Base-by-base conservation (phyloP, 805 yeast genomes). In the Kregervanrija pseudodelftensis region DNA sequence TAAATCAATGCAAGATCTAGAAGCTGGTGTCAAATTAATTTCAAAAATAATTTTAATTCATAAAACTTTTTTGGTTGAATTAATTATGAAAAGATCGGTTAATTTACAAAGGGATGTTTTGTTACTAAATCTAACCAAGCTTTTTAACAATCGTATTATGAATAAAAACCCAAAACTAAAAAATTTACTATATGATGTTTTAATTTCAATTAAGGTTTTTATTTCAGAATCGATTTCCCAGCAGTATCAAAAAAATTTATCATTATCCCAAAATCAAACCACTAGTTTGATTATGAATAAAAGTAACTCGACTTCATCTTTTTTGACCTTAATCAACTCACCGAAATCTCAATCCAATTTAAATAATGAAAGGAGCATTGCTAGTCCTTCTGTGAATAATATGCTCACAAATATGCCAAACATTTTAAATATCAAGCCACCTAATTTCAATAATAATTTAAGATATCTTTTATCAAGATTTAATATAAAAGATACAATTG, bases 11-110 rank as follows among this genome's bases (percentile, higher is more conserved):
- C 47, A 44, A 39, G 60, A 57, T 30, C 40, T 61, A 31, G 61
- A 60, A 39, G 43, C 44, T 49, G 50, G 77, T 0, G 66, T 79
- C 5, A 69, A 76, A 8, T 65, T 78, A 28, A 68, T 76, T 47
- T 64, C 80, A 46, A 67, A 79, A 45, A 74, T 80, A 12, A 61
- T 80, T n/a, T 69, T 79, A 39, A 74, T 80, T 40, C 85, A 80
- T 57, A 77, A 76, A 53, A 58, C 63, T 3, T 68, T 74, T 14
- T 60, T 81, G 34, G 74, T 74, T 13, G 65, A 69, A 7, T 57
- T 73, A n/a, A 65, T 78, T 1, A 47, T 66, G 41, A 70, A 68
- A 40, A 59, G 73, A 57, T 53, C 72, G 46, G 51, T 54, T 48
- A 69, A 57, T 59, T 57, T 61, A 28, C 65, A 71, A 42, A 64